Percentiles rank a stretch among this genome's conserved stretches.
These are phyloP conservation scores for Chrysoporthe puriensis DNA, from an alignment of 2,329 filamentous ascomycete species.

Conservation along the genomic window DNA sequence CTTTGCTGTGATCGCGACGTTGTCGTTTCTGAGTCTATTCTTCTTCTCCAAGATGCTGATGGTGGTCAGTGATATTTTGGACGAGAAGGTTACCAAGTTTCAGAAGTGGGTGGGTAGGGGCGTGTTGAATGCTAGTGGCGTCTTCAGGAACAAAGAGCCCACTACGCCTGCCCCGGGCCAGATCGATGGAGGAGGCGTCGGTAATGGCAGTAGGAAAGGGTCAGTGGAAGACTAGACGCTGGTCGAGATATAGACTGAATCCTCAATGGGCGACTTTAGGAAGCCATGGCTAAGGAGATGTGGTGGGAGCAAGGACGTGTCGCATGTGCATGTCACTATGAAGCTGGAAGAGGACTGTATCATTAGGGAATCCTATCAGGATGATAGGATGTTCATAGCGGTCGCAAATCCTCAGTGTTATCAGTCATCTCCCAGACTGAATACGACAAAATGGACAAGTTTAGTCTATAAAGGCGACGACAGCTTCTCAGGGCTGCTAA, in stretches of 20 bases:
- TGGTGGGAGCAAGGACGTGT: background rate
- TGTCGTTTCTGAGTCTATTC: conserved; percentile 63
- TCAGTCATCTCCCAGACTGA: too few relatives aligned
- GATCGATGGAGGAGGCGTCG: background rate
- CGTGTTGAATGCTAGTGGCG: conserved; percentile 7
- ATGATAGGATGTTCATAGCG: background rate
- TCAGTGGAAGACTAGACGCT: background rate
- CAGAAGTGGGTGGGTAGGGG: conserved; percentile 20
- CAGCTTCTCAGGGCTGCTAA: background rate
- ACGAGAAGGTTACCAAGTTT: conserved; percentile 35
- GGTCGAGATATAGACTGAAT: background rate
- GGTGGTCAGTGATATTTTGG: conserved; percentile 49
- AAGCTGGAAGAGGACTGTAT: background rate
- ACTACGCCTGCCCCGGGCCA: background rate
- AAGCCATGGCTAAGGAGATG: background rate
- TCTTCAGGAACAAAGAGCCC: conserved; percentile 2
- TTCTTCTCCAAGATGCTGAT: conserved; percentile 53
- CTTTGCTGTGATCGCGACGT: conserved; percentile 65
- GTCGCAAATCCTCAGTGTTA: too few relatives aligned
- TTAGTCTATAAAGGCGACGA: background rate
- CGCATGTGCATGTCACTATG: background rate
- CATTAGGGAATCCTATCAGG: background rate
- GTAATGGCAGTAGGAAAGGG: background rate
- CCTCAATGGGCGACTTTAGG: background rate
- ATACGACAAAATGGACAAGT: too few relatives aligned